Conservation (phyloP, 164 flowering plant species). For the Annona squamosa region DNA sequence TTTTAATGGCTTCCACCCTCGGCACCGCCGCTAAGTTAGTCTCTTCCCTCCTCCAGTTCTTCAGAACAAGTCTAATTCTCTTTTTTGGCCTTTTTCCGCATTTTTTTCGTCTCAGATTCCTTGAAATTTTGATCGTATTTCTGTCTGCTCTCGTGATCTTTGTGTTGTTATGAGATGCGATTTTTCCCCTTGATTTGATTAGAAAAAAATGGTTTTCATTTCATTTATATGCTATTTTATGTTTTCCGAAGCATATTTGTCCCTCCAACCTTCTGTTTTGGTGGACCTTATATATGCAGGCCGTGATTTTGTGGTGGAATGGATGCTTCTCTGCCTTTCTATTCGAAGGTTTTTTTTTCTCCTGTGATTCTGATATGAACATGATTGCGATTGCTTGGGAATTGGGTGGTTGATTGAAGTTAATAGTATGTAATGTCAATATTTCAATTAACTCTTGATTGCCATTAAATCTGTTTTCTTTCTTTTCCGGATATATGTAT, state of each 20-base stretch:
- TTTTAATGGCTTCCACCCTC: slow-evolving; percentile 58
- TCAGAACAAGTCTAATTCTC: not conserved
- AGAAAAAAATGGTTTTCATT: no score
- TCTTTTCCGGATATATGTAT: no score
- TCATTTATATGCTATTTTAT: no score
- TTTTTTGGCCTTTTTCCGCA: no score
- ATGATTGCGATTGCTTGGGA: not conserved
- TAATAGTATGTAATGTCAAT: no score
- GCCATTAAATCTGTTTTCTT: no score
- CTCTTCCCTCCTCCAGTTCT: not conserved
- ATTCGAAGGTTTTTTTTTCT: not conserved
- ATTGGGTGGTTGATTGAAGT: not conserved
- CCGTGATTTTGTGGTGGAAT: not conserved
- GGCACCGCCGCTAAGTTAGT: slow-evolving; percentile 38
- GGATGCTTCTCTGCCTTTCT: not conserved
- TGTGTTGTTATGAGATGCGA: not conserved
- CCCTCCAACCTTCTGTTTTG: not conserved
- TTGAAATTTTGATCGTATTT: not conserved
- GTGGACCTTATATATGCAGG: not conserved
- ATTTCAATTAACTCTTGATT: no score
- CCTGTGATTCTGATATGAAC: not conserved
- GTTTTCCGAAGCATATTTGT: no score
- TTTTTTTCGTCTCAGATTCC: not conserved
- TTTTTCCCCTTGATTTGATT: not conserved
- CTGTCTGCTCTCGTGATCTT: not conserved